Percentiles rank a stretch among this genome's conserved stretches.
phyloP scores from a whole-genome alignment of 2,329 filamentous ascomycete genomes.

The Rhexocercosporidium sp. region DNA sequence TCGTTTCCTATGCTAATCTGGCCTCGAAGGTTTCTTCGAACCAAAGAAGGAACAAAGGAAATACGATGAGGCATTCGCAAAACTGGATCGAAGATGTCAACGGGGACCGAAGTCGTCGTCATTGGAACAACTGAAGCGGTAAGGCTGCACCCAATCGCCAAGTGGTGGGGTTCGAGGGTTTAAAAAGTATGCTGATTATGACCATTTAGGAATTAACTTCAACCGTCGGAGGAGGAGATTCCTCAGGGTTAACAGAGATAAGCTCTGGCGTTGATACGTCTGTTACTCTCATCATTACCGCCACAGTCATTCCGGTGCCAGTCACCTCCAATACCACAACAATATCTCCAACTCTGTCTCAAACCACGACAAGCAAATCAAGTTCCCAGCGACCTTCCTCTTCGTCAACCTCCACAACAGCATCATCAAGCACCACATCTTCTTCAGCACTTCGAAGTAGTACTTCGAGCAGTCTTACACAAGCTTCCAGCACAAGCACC shows the following conservation, averaged over 20 bases:
- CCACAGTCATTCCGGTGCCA: background rate
- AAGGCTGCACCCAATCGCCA: background rate
- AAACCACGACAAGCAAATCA: background rate
- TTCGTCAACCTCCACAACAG: background rate
- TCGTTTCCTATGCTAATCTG: background rate
- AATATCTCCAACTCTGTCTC: background rate
- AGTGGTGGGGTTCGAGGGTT: background rate
- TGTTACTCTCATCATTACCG: background rate
- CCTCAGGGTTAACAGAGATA: background rate
- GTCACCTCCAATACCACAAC: background rate
- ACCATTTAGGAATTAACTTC: background rate
- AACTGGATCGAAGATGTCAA: background rate
- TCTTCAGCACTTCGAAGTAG: background rate
- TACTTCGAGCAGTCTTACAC: background rate
- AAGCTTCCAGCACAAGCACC: background rate
- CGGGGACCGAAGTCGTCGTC: background rate
- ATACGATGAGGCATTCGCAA: background rate
- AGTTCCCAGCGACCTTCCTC: background rate
- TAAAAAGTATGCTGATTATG: background rate
- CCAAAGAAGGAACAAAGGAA: background rate
- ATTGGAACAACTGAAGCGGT: background rate
- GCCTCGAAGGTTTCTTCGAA: no score
- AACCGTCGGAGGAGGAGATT: background rate
- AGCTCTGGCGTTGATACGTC: background rate
- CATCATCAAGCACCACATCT: background rate